phyloP scores from a whole-genome alignment of 225 moss, liverwort and hornwort genomes.

The Physcomitrium patens region DNA sequence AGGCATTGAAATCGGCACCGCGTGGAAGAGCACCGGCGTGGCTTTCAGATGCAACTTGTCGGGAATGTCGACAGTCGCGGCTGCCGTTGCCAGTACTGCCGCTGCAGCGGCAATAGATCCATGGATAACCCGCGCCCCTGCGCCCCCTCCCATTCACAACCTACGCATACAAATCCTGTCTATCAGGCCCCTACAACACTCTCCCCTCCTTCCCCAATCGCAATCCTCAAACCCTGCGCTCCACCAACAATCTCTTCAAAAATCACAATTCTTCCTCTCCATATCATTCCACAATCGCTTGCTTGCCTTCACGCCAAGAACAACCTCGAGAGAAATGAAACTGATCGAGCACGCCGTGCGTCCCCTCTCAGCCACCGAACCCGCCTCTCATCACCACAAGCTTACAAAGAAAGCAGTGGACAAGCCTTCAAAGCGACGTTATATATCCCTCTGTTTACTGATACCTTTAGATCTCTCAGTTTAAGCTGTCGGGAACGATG shows the following conservation, averaged over 20 bases:
- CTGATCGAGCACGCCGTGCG: too few species aligned
- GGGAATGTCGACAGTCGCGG: constrained; percentile 62
- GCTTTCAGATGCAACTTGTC: constrained; percentile 65
- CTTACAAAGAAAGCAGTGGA: too few species aligned
- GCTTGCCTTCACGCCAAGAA: too few species aligned
- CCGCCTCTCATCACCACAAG: too few species aligned
- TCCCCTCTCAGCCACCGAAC: too few species aligned
- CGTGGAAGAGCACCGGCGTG: constrained; percentile 63
- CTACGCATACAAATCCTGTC: constrained; percentile 27
- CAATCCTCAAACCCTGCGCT: neutral
- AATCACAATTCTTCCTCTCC: neutral
- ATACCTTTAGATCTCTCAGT: too few species aligned
- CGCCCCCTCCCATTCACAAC: constrained; percentile 53
- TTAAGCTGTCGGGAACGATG: too few species aligned
- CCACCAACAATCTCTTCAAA: neutral
- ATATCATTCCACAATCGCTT: too few species aligned
- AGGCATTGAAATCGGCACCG: constrained; percentile 60
- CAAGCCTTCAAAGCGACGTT: too few species aligned
- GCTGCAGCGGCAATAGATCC: constrained; percentile 61
- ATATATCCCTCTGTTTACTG: too few species aligned
- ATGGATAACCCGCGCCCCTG: constrained; percentile 44
- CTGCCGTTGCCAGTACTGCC: constrained; percentile 70
- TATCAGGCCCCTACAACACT: neutral
- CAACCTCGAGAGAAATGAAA: too few species aligned
- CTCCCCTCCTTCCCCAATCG: neutral